Evolutionary conservation across 2,329 filamentous ascomycete species (phyloP), one percentile per base, ranked within the genome.

Genomic region (Aspergillus quadricinctus): DNA sequence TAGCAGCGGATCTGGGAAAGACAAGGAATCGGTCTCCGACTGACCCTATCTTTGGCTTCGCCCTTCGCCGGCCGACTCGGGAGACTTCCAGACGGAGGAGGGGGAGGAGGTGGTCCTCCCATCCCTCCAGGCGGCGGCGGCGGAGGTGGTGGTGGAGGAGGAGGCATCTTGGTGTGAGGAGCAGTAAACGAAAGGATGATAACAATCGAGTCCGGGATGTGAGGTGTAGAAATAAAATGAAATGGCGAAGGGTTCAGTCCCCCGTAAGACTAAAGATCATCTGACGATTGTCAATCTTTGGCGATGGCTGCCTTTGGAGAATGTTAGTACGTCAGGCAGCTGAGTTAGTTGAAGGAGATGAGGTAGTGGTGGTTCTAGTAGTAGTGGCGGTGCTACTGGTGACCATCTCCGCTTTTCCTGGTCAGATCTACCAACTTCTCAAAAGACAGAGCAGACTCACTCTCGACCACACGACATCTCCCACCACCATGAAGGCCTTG

Each of bases 91-190:
- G 72, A 69, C 49, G 77, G 73, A 49, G 86, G 87, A 48, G 88
- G 87, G 23, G 88, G 88, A 50, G 88, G 77, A 23, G 86, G 87
- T 63, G 81, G 80, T 68, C 83, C 85, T 66, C 78, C 78, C 61
- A 77, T 72, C 35, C 78, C 79, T 55, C 83, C 83, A 66, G 80
- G 78, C 55, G 83, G 83, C 54, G 83, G 83, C 54, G 87, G 89
- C 1, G 88, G 88, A 10, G 88, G 88, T 2, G 88, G 88, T 53
- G 88, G 87, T 49, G 86, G 82, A 52, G 83, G 83, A 66, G 77
- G 74, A 65, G 77, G 75, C 72, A 77, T 77, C 52, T 57, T 70
- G 57, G 59, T 54, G 57, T 56, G 45, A 57, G 53, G 48, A 56
- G 48, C 45, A 56, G 56, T 41, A 49, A n/a, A 56, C 3, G 17